Percentiles rank a stretch among this genome's conserved stretches.
Evolutionary conservation across 208 protist species (phyloP).

Genomic region (Wallacemonas sp.): DNA sequence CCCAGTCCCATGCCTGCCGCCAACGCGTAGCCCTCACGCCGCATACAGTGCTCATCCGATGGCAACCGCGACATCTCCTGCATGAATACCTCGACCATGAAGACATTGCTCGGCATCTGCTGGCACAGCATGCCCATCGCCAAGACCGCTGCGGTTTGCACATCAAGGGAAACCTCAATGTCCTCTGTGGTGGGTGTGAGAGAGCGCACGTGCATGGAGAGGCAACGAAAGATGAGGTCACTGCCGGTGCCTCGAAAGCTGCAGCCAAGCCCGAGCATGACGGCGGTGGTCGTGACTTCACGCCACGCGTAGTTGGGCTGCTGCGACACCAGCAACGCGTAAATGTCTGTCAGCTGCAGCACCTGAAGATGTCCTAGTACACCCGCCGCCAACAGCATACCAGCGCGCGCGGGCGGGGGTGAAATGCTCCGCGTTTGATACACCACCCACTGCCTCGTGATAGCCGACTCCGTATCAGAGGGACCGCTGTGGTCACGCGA

Average conservation of each 20-base stretch:
- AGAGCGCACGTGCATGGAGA: constrained; percentile 83
- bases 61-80: constrained; percentile 83
- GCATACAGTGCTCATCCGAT: constrained; percentile 83
- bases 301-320: constrained; percentile 65
- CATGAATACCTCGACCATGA: constrained; percentile 82
- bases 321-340: constrained; percentile 69
- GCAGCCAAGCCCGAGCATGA: constrained; percentile 86
- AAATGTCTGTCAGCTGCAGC: constrained; percentile 87
- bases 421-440: constrained; percentile 81
- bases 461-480: constrained; percentile 30
- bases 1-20: constrained; percentile 79
- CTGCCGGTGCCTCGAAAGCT: constrained; percentile 83
- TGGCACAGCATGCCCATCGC: constrained; percentile 80
- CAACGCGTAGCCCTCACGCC: constrained; percentile 79
- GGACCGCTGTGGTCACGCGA: background rate
- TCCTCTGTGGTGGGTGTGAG: constrained; percentile 81
- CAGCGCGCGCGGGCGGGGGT: constrained; percentile 58
- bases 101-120: constrained; percentile 50
- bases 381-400: constrained; percentile 75
- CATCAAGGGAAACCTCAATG: constrained; percentile 83
- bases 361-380: constrained; percentile 74
- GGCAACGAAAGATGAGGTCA: constrained; percentile 78
- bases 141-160: constrained; percentile 78
- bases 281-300: constrained; percentile 76
- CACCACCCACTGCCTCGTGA: constrained; percentile 85